Conservation (phyloP, 2,329 filamentous ascomycete genomes). For the Fusarium tupiense region DNA sequence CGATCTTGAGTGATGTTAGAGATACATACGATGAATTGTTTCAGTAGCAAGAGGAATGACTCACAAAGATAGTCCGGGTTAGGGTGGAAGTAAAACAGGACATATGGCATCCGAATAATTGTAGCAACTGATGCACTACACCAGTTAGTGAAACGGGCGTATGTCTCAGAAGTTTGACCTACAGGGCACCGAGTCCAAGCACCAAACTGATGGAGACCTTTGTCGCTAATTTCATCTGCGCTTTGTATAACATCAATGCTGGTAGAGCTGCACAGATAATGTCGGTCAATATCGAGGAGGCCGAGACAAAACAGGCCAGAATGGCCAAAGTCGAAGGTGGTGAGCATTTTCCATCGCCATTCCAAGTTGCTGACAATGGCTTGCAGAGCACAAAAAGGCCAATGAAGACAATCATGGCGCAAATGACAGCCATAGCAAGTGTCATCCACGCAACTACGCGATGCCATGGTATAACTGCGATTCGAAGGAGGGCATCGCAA, state of each 20-base stretch:
- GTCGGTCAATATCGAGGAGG: slow-evolving; percentile 1
- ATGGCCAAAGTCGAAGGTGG: background rate
- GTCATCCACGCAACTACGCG: background rate
- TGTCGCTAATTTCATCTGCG: slow-evolving; percentile 12
- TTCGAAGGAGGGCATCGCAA: background rate
- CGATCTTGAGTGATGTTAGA: background rate
- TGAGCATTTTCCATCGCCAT: background rate
- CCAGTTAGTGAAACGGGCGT: background rate
- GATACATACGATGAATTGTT: fast-evolving
- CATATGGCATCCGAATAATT: slow-evolving; percentile 4
- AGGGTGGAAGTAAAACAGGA: background rate
- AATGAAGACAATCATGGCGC: background rate
- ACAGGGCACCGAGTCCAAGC: slow-evolving; percentile 25
- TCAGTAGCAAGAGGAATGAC: background rate
- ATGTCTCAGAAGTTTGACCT: background rate
- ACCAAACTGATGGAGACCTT: slow-evolving; percentile 21
- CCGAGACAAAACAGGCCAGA: slow-evolving; percentile 17
- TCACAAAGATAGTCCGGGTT: slow-evolving; percentile 2
- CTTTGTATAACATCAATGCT: slow-evolving; percentile 15
- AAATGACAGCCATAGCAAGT: background rate
- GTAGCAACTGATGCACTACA: slow-evolving; percentile 10
- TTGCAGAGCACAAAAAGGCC: slow-evolving; percentile 5
- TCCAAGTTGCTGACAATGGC: slow-evolving; percentile 14
- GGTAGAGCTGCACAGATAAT: slow-evolving; percentile 21
- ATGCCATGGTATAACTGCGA: background rate